Percentiles rank a stretch among this genome's conserved stretches.
These are phyloP conservation scores for Mycena chlorophos DNA, from an alignment of 768 basidiomycete species.

Conservation along the genomic window DNA sequence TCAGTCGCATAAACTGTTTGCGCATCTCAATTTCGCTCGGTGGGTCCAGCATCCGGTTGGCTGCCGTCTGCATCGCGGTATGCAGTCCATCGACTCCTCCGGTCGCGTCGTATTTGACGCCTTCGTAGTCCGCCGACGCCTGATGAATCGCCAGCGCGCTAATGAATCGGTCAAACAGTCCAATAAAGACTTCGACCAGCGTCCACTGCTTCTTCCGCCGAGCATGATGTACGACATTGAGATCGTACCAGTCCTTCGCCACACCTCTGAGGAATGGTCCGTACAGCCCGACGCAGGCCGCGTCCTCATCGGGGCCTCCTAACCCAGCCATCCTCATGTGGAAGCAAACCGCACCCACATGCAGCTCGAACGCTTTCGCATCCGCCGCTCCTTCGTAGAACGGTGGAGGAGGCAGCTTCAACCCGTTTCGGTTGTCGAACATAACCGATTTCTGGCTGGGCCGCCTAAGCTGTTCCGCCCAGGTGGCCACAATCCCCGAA, in stretches of 20 bases:
- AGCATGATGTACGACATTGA: background rate
- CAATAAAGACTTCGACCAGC: background rate
- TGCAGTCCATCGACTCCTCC: constrained; percentile 6
- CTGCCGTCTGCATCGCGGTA: background rate
- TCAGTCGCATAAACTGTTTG: background rate
- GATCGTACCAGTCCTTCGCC: constrained; percentile 3
- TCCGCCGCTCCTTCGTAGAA: background rate
- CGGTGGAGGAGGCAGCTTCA: background rate
- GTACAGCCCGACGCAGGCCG: background rate
- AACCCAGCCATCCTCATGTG: background rate
- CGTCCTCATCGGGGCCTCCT: background rate
- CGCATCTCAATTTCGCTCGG: background rate
- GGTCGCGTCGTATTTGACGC: constrained; percentile 35
- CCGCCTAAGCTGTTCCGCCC: background rate
- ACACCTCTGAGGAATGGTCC: background rate
- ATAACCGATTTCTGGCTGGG: background rate
- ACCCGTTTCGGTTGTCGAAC: background rate
- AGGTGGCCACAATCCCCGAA: background rate
- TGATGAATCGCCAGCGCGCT: background rate
- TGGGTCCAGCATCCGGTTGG: background rate
- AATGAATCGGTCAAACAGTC: constrained; percentile 5
- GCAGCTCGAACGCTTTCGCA: background rate
- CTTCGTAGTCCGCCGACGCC: background rate
- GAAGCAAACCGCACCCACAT: background rate
- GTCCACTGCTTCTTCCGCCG: background rate